Evolutionary conservation across 495 filamentous ascomycete species (phyloP).

Genomic region (Penicillium waksmanii): DNA sequence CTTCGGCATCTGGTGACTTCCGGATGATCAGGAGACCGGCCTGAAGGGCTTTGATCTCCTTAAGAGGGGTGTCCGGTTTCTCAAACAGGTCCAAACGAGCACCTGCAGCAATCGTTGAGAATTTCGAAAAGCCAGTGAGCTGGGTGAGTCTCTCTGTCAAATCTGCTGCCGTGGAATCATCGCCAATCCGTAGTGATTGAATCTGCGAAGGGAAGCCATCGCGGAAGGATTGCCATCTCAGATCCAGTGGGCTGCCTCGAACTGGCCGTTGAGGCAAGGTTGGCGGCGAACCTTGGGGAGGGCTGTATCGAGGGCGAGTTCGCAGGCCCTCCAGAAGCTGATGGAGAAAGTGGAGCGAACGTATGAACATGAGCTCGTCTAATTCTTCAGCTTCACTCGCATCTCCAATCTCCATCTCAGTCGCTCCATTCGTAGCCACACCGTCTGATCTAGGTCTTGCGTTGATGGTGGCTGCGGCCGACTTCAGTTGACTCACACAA

Average conservation of each 20-base stretch:
- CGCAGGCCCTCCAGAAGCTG: conserved; percentile 59
- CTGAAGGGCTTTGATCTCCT: conserved; percentile 46
- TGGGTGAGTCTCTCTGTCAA: conserved; percentile 65
- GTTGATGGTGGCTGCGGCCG: conserved; percentile 66
- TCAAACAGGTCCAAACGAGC: conserved; percentile 50
- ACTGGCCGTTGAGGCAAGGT: conserved; percentile 43
- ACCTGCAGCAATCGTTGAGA: conserved; percentile 57
- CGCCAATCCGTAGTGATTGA: conserved; percentile 62
- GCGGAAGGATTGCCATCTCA: conserved; percentile 76
- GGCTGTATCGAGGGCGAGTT: conserved; percentile 56
- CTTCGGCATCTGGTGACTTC: conserved; percentile 45
- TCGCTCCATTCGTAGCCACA: conserved; percentile 43
- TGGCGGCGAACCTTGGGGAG: conserved; percentile 43
- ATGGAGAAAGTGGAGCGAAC: conserved; percentile 64
- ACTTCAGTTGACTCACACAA: conserved; percentile 74
- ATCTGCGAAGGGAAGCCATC: conserved; percentile 59
- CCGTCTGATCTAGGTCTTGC: conserved; percentile 32
- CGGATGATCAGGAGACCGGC: conserved; percentile 61
- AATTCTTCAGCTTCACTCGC: conserved; percentile 46
- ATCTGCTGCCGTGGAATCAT: conserved; percentile 69
- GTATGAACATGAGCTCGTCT: conserved; percentile 65
- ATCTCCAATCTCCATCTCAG: conserved; percentile 52
- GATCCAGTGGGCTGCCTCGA: conserved; percentile 62
- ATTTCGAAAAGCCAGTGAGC: conserved; percentile 72
- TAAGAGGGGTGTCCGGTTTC: conserved; percentile 40